phyloP scores from a whole-genome alignment of 164 flowering plant species.

The Macadamia tetraphylla region DNA sequence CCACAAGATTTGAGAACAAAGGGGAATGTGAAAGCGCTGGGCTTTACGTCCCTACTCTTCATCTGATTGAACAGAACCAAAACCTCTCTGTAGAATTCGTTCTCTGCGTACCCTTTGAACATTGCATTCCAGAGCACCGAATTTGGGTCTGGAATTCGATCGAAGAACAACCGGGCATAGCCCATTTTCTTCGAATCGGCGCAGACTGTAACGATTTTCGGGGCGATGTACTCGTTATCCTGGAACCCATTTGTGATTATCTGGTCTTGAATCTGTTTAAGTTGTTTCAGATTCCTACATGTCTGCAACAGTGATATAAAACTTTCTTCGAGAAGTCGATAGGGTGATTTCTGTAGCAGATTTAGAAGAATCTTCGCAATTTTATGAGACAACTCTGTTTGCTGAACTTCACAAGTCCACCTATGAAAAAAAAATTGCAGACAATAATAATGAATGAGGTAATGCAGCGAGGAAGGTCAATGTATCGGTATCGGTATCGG shows the following conservation, averaged over 20 bases:
- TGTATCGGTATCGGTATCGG: too few relatives aligned
- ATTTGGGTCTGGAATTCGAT: conserved; percentile 39
- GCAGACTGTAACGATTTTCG: conserved; percentile 38
- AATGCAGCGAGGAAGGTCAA: too few relatives aligned
- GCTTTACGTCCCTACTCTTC: conserved; percentile 33
- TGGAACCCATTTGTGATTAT: conserved; percentile 33
- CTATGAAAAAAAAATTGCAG: too few relatives aligned
- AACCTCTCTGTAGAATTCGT: conserved; percentile 28
- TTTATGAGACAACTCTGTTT: not conserved
- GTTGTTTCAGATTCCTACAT: conserved; percentile 36
- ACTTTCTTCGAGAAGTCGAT: conserved; percentile 38
- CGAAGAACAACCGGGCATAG: conserved; percentile 45
- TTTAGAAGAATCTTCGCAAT: conserved; percentile 20
- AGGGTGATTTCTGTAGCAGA: conserved; percentile 16
- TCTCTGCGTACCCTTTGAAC: conserved; percentile 48
- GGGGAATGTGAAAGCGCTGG: conserved; percentile 59
- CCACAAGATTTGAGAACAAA: conserved; percentile 52
- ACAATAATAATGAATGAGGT: too few relatives aligned
- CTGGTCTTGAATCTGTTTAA: conserved; percentile 48
- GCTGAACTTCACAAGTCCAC: too few relatives aligned
- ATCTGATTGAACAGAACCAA: conserved; percentile 37
- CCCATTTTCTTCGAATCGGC: conserved; percentile 18
- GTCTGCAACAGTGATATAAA: conserved; percentile 45
- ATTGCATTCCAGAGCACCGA: conserved; percentile 46
- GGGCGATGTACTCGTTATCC: conserved; percentile 30